phyloP scores from a whole-genome alignment of 2,329 filamentous ascomycete species.

The Amauroascus niger region DNA sequence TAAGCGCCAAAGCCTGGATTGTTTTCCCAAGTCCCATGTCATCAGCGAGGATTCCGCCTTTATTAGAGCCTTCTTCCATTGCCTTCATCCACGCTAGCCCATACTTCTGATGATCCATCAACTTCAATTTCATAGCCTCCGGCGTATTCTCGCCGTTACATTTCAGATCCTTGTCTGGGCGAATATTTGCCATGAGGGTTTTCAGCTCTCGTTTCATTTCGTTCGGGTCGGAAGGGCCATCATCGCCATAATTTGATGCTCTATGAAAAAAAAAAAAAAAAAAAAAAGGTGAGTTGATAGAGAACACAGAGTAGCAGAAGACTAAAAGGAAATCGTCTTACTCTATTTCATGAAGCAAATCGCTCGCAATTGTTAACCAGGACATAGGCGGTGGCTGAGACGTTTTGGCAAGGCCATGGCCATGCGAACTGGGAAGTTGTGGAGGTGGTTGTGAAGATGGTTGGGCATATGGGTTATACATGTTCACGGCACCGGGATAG shows the following conservation, averaged over 20 bases:
- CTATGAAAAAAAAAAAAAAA: neutral
- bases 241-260: neutral
- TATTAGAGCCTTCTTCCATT: conserved; percentile 61
- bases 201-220: conserved; percentile 50
- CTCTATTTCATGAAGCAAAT: neutral
- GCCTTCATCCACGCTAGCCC: conserved; percentile 66
- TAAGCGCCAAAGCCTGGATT: conserved; percentile 69
- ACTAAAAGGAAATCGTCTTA: neutral
- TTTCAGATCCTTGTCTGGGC: conserved; percentile 59
- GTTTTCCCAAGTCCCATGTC: conserved; percentile 83
- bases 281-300: neutral
- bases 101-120: conserved; percentile 76
- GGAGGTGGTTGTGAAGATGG: too few species aligned
- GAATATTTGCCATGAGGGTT: conserved; percentile 60
- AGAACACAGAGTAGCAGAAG: neutral
- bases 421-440: neutral
- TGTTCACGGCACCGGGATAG: neutral
- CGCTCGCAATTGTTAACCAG: neutral
- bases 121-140: conserved; percentile 52
- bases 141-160: conserved; percentile 57
- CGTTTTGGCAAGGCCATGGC: neutral
- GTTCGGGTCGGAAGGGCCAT: conserved; percentile 40
- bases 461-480: neutral
- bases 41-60: conserved; percentile 67
- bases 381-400: neutral